Base-by-base conservation (phyloP, 139 green algal species). In the Penium margaritaceum region DNA sequence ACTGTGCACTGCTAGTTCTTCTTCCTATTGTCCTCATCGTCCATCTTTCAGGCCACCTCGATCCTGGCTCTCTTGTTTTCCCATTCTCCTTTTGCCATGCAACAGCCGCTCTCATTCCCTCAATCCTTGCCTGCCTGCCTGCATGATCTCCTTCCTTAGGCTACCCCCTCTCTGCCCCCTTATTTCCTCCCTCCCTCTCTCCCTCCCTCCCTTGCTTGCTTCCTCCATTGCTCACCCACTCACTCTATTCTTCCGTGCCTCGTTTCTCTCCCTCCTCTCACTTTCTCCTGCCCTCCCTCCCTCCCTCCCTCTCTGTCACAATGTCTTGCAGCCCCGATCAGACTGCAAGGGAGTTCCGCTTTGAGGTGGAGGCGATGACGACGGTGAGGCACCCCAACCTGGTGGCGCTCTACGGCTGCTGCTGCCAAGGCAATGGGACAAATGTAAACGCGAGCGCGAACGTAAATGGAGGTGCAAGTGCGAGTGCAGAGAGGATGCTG, bases 291-390 rank as follows among this genome's bases (percentile, higher is more conserved):
- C 21, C 24, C 62, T 57, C 62, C 37, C 24, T 1, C 33, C 39
- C 36, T 35, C 15, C 19, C 41, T 60, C 29, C 5, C 46, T 24
- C 51, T 24, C 30, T 60, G 2, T 24, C 51, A n/a, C 51, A n/a
- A 36, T n/a, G n/a, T n/a, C n/a, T n/a, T n/a, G 53, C 37, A 65
- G 41, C 27, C 19, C 30, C 19, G 54, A 67, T 4, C 46, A 63
- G 51, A 46, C 51, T 27, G 53, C 36, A 21, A 36, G 68, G 14
- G 68, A 76, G n/a, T 76, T 76, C 51, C 32, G 68, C 4, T 27
- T 44, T 19, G 68, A 80, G 66, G 73, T 80, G 34, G 73, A 76
- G 34, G 36, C 65, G 7, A 36, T 80, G 65, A 35, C 37, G 21
- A 46, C 21, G 9, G 46, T 67, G 21, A 30, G 33, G 30, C 64